Base-by-base conservation (phyloP, 345 rosid genomes). In the Citropsis articulata region DNA sequence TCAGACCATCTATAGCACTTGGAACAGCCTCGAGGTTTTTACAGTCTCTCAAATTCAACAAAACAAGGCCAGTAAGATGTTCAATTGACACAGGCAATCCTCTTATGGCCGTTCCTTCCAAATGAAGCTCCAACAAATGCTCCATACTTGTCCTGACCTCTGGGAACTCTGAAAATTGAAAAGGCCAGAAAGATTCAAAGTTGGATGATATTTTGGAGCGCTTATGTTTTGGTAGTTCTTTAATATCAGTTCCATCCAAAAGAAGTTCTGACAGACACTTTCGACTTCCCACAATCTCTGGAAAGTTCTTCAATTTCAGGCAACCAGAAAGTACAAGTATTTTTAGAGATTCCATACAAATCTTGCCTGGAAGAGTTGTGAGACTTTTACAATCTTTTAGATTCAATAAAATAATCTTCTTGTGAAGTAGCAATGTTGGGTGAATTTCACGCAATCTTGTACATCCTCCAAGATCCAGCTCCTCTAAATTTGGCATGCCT, bases 351-450 rank as follows among this genome's bases (percentile, higher is more conserved):
- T 71, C 74, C 83, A 85, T 66, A 50, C 69, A n/a, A 7, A 74
- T n/a, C 48, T 42, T 42, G 14, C 14, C 48, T 42, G 50, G 50
- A 42, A 42, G 50, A 42, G 4, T 12, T 42, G 21, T 59, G 5
- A 85, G 84, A 8, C 77, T 79, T 40, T 4, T 64, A 77, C 90
- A 87, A 2, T 42, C 25, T 76, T 55, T 77, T n/a, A 87, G 56
- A 56, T 79, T 75, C 61, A 87, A 9, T 4, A 35, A 5, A 5
- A 56, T 55, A 22, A 87, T 80, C 33, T 66, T 67, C 16, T 76
- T 69, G 8, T 78, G 84, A 30, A 13, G 16, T 16, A 81, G 76
- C 45, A 82, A 6, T 0, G 90, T 81, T 21, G 84, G 71, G 3
- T 82, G 82, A 40, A 87, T 64, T 36, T 87, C 84, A 33, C 21